Base-by-base conservation (phyloP, 1,139 yeast genomes). In the Protomyces inundatus region DNA sequence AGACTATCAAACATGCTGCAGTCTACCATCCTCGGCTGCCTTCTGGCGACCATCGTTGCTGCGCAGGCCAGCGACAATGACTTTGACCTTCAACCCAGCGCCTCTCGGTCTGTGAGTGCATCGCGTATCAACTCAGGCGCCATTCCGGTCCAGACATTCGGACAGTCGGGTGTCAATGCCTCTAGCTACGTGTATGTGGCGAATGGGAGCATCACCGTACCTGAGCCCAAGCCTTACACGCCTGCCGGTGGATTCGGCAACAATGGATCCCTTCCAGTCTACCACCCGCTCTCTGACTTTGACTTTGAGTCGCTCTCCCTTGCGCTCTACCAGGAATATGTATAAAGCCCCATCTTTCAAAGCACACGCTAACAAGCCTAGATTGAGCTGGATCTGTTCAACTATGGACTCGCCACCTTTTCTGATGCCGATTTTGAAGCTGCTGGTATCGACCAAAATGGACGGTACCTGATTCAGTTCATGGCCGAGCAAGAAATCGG, bases 401-500 rank as follows among this genome's bases (percentile, higher is more conserved):
- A 64, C 52, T 62, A 56, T 42, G 66, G 64, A n/a, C 66, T 66
- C n/a, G 58, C 65, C 16, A 52, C 32, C 30, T 66, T 66, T 60
- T 61, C 66, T n/a, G 64, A 40, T 10, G 65, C 10, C 9, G 67
- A 66, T 39, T 66, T 66, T 30, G 64, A 66, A n/a, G 64, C 48
- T 2, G 65, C 59, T n/a, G 66, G 66, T 16, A 54, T 66, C 16
- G 55, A 46, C 14, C 62, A 61, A 36, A 56, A 45, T 12, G 65
- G 58, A 61, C 56, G 64, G 34, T 55, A 51, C 52, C 59, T 66
- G 42, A 58, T 66, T 39, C 58, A 65, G 61, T 65, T 65, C 54
- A 57, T 65, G 66, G 68, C 68, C 50, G 64, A 66, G 42, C 68
- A 66, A 46, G 67, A 66, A 34, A 48, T 55, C 33, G 67, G 67